phyloP scores from a whole-genome alignment of 257 asterid genomes.

The Eustoma russellianum region DNA sequence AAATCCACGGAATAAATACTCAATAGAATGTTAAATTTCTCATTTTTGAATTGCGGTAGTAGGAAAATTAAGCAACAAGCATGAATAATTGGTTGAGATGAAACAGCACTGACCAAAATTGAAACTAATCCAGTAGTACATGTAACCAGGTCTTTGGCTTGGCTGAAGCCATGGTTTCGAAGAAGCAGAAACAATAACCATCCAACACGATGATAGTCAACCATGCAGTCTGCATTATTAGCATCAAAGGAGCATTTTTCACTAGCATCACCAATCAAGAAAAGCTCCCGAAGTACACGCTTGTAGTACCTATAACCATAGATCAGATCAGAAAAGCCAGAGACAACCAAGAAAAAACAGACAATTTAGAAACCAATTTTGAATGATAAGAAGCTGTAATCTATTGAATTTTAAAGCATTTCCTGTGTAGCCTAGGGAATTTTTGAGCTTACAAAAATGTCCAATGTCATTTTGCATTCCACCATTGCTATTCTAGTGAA shows the following conservation, averaged over 20 bases:
- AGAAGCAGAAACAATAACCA: constrained; percentile 90
- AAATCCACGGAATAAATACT: neutral
- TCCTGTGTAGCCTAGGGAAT: too few relatives aligned
- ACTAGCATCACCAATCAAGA: constrained; percentile 37
- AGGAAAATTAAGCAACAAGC: neutral
- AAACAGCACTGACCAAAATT: constrained; percentile 58
- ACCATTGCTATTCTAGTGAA: too few relatives aligned
- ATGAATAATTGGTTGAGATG: neutral
- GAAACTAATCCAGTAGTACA: constrained; percentile 87
- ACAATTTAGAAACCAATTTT: neutral
- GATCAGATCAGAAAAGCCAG: constrained; percentile 1
- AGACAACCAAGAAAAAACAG: neutral
- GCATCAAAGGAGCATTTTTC: constrained; percentile 35
- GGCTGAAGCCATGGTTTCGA: constrained; percentile 62
- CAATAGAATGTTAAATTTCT: neutral
- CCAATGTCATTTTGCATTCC: too few relatives aligned
- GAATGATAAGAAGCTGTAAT: neutral
- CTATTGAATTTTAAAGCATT: neutral
- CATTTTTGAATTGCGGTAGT: neutral
- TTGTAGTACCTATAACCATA: constrained; percentile 58
- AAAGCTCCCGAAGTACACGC: constrained; percentile 64
- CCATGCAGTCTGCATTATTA: constrained; percentile 13
- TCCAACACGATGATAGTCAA: constrained; percentile 81
- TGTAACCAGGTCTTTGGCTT: constrained; percentile 75
- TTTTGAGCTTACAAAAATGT: too few relatives aligned